These are phyloP conservation scores for Phellopilus nigrolimitatus DNA, from an alignment of 1,284 basidiomycete species.

Conservation along the genomic window DNA sequence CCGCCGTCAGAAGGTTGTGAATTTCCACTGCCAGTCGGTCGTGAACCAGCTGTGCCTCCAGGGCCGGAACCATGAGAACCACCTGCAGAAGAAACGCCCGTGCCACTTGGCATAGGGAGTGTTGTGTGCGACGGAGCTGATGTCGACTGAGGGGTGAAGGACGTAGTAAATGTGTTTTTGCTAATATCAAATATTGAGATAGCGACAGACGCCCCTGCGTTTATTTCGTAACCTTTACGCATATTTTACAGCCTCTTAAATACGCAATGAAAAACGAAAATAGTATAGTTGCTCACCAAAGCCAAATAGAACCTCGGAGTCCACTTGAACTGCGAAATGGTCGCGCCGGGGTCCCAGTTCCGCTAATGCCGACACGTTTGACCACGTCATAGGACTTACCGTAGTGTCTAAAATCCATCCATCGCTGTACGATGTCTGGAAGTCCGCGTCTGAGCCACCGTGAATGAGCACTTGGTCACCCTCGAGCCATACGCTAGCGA, in stretches of 20 bases:
- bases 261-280: constrained; percentile 14
- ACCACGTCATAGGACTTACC: constrained; percentile 54
- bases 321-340: constrained; percentile 63
- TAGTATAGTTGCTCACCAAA: constrained; percentile 55
- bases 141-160: constrained; percentile 32
- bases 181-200: constrained; percentile 51
- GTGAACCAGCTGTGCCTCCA: constrained; percentile 1
- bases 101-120: constrained; percentile 10
- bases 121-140: constrained; percentile 26
- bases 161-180: constrained; percentile 27
- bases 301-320: constrained; percentile 63
- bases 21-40: not conserved
- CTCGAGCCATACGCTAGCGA: constrained; percentile 53
- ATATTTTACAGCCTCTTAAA: constrained; percentile 9
- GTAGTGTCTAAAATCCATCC: constrained; percentile 72
- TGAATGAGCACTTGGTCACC: constrained; percentile 64
- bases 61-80: constrained; percentile 20
- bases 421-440: constrained; percentile 57
- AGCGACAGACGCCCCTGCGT: constrained; percentile 44
- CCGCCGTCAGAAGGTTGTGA: not conserved
- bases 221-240: constrained; percentile 49
- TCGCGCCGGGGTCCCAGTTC: constrained; percentile 61
- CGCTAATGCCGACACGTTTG: constrained; percentile 43
- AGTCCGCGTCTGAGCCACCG: constrained; percentile 63
- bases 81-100: constrained; percentile 10